These are phyloP conservation scores for Blastocystis hominis DNA, from an alignment of 352 stramenopile species.

Conservation along the genomic window DNA sequence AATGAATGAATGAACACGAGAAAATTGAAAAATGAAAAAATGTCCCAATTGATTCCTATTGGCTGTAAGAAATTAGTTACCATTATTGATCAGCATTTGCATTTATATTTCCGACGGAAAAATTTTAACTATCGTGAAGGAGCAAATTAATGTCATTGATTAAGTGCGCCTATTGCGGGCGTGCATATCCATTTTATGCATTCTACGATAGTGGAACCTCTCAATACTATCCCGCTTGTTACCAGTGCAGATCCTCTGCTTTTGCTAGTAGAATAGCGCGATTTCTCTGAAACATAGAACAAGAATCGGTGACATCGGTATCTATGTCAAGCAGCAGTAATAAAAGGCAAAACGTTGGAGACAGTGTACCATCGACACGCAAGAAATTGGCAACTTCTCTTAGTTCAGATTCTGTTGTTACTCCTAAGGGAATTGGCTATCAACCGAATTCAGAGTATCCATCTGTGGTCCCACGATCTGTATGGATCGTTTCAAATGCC, in stretches of 20 bases:
- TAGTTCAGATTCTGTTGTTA: background rate
- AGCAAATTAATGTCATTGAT: background rate
- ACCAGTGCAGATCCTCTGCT: background rate
- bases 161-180: background rate
- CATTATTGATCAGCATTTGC: too few relatives aligned
- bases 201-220: background rate
- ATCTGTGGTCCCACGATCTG: slow-evolving; percentile 35
- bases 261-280: background rate
- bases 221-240: background rate
- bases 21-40: too few relatives aligned
- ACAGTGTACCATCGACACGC: background rate
- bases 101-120: too few relatives aligned
- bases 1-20: too few relatives aligned
- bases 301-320: background rate
- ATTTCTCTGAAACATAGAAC: background rate
- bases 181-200: background rate
- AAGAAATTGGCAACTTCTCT: too few relatives aligned
- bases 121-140: too few relatives aligned
- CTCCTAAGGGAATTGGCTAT: background rate
- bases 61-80: too few relatives aligned
- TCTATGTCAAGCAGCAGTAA: background rate
- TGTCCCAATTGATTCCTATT: too few relatives aligned
- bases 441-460: background rate
- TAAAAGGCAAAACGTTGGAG: background rate
- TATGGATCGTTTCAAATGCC: background rate